These are phyloP conservation scores for Linnemannia elongata DNA, from an alignment of 192 early-diverging fungal species.

Conservation along the genomic window DNA sequence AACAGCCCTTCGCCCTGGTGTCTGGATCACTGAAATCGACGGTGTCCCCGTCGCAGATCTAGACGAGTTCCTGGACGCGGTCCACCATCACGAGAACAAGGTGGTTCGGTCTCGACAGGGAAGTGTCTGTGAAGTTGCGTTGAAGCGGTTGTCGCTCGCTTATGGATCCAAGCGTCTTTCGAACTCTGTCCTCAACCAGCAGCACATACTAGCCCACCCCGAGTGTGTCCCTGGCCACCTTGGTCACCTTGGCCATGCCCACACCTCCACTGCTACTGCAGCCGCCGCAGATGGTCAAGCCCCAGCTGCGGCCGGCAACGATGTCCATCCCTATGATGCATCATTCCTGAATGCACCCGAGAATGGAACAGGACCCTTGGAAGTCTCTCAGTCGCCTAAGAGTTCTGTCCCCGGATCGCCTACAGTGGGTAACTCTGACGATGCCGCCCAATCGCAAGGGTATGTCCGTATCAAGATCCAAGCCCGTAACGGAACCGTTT, in stretches of 20 bases:
- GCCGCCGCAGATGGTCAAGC: slow-evolving; percentile 11
- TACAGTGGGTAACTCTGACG: slow-evolving; percentile 30
- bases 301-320: neutral
- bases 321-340: slow-evolving; percentile 19
- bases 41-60: slow-evolving; percentile 69
- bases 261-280: neutral
- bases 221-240: neutral
- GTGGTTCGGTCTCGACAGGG: slow-evolving; percentile 57
- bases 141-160: slow-evolving; percentile 57
- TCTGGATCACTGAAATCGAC: slow-evolving; percentile 84
- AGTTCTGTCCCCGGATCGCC: slow-evolving; percentile 1
- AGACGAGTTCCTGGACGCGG: slow-evolving; percentile 73
- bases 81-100: slow-evolving; percentile 63
- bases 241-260: neutral
- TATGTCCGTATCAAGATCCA: slow-evolving; percentile 73
- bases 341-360: neutral
- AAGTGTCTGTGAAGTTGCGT: slow-evolving; percentile 60
- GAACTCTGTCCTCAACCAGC: neutral
- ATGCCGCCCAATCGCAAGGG: slow-evolving; percentile 66
- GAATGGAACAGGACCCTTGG: neutral
- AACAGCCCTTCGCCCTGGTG: slow-evolving; percentile 70
- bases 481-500: slow-evolving; percentile 66
- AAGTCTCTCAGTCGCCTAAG: neutral
- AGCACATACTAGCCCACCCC: slow-evolving; percentile 16
- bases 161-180: slow-evolving; percentile 22